Evolutionary conservation across 768 basidiomycete species (phyloP).

Genomic region (Macrocybe gigantea): DNA sequence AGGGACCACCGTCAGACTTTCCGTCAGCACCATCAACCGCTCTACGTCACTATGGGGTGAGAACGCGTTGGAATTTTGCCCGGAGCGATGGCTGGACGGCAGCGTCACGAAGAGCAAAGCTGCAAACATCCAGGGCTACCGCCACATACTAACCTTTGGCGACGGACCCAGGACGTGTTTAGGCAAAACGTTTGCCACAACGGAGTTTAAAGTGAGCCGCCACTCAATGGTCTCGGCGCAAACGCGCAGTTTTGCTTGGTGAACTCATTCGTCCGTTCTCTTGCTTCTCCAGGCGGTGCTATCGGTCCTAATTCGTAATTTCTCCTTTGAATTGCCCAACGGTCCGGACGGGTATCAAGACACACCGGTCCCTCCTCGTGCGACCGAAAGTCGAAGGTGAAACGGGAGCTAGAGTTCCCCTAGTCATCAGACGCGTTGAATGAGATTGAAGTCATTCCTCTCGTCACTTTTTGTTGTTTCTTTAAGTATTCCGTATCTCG

Average conservation of each 20-base stretch:
- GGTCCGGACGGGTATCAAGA: conserved; percentile 27
- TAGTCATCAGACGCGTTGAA: conserved; percentile 19
- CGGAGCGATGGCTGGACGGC: conserved; percentile 35
- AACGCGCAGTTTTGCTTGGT: too few relatives aligned
- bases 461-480: too few relatives aligned
- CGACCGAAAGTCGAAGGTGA: conserved; percentile 29
- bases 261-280: background rate
- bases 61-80: conserved; percentile 35
- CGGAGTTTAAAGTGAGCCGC: conserved; percentile 31
- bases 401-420: conserved; percentile 21
- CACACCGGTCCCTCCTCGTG: conserved; percentile 22
- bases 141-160: conserved; percentile 36
- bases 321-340: conserved; percentile 30
- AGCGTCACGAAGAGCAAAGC: conserved; percentile 11
- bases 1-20: conserved; percentile 30
- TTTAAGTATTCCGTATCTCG: too few relatives aligned
- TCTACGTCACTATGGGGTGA: conserved; percentile 37
- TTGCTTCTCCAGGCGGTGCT: conserved; percentile 27
- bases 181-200: conserved; percentile 35
- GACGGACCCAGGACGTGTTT: conserved; percentile 40
- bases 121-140: conserved; percentile 27
- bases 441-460: background rate
- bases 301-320: conserved; percentile 35
- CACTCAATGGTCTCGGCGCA: background rate
- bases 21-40: conserved; percentile 35